Evolutionary conservation across 257 asterid genomes (phyloP).

Genomic region (Jacaranda mimosifolia): DNA sequence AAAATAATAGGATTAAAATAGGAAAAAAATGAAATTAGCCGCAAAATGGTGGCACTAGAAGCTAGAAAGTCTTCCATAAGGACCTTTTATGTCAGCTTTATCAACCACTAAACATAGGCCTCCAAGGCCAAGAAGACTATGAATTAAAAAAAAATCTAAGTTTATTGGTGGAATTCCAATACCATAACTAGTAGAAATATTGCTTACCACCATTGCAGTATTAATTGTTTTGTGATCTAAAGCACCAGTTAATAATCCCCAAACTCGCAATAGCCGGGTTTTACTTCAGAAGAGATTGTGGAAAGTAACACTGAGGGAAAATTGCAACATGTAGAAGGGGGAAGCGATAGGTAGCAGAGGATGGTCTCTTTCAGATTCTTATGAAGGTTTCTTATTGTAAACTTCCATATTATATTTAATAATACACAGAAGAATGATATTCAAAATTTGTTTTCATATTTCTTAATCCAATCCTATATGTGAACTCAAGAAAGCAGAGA

Average conservation of each 20-base stretch:
- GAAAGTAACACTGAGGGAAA: slow-evolving; percentile 5
- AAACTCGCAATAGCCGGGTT: slow-evolving; percentile 1
- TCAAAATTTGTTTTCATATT: background rate
- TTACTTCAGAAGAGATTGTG: background rate
- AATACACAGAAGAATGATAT: background rate
- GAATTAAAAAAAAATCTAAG: background rate
- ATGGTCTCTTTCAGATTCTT: background rate
- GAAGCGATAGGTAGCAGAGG: no score
- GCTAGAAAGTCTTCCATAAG: background rate
- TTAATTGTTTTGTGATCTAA: background rate
- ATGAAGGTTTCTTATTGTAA: background rate
- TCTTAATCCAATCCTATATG: slow-evolving; percentile 11
- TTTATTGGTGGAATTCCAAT: background rate
- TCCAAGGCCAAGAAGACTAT: background rate
- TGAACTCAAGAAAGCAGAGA: background rate
- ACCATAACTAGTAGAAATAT: background rate
- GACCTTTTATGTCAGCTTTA: slow-evolving; percentile 6
- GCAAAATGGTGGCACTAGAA: background rate
- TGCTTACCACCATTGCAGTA: background rate
- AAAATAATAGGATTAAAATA: background rate
- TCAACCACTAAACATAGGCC: background rate
- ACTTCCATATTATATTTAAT: background rate
- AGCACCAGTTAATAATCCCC: background rate
- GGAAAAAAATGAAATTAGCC: background rate
- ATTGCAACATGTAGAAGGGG: background rate